A percentile compares a stretch with the other conserved stretches of the same genome.
Conservation (phyloP, 2,329 filamentous ascomycete genomes). For the Xylaria sp. region DNA sequence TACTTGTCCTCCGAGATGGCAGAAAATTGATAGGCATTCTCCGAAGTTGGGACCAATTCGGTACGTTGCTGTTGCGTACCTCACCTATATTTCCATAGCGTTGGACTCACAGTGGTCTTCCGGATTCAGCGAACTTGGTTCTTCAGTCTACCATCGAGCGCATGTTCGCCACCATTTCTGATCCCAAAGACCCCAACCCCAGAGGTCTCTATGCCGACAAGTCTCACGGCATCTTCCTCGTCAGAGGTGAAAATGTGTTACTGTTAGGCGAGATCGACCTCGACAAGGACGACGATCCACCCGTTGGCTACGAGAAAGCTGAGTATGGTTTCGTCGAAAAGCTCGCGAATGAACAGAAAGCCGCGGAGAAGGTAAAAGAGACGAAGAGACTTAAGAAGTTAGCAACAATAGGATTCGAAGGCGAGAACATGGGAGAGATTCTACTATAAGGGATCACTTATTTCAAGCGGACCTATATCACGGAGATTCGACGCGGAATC, state of each 20-base stretch:
- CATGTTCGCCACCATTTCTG: conserved; percentile 68
- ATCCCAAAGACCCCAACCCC: conserved; percentile 50
- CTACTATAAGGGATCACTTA: conserved; percentile 58
- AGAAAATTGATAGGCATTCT: conserved; percentile 93
- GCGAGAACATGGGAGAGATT: conserved; percentile 81
- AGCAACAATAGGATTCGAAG: conserved; percentile 84
- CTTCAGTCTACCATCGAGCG: conserved; percentile 93
- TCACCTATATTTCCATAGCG: background rate
- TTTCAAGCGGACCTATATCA: background rate
- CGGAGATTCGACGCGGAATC: conserved; percentile 3
- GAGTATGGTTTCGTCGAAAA: conserved; percentile 76
- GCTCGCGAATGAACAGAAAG: conserved; percentile 77
- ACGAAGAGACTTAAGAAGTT: conserved; percentile 78
- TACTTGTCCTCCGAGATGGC: conserved; percentile 90
- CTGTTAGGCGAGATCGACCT: conserved; percentile 96
- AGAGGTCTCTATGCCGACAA: conserved; percentile 82
- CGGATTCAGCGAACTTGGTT: conserved; percentile 82
- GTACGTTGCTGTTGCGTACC: conserved; percentile 62
- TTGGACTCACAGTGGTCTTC: conserved; percentile 17
- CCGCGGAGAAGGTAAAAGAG: conserved; percentile 75
- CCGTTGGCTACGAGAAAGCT: conserved; percentile 72
- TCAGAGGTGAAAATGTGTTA: conserved; percentile 96
- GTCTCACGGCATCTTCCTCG: conserved; percentile 85
- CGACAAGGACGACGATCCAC: conserved; percentile 91
- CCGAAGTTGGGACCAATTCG: conserved; percentile 97